Base-by-base conservation (phyloP, 177 flowering plant species). In the Vitis hybrid region DNA sequence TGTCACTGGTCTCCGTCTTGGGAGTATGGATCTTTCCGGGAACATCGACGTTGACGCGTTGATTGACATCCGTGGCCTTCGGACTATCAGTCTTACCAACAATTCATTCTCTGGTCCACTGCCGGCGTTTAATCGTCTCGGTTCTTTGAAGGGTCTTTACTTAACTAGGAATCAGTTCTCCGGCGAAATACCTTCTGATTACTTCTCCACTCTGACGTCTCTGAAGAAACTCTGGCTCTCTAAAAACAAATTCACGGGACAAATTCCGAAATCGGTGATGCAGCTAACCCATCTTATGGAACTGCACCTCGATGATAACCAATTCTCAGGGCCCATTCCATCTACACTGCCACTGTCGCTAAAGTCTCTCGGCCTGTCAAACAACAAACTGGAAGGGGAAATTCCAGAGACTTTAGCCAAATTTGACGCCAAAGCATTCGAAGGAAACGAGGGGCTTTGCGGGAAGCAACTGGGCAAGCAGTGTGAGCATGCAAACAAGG, bases 321-420 rank as follows among this genome's bases (percentile, higher is more conserved):
- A 72, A 10, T 89, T 87, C 71, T 78, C 85, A 0, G 90, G 91
- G 3, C 16, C 53, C 1, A 78, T 88, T 64, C 90, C 90, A 0
- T 31, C 55, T 0, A n/a, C 81, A 3, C 66, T 60, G 10, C 67
- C 79, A 7, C 6, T 11, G 1, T 6, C 71, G 3, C 4, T 85
- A 1, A 66, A 31, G 0, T 67, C 70, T 1, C 22, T 86, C 1
- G 79, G 86, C 57, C 2, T 88, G 1, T 85, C 92, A 1, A 51
- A 66, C 51, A 89, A 89, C 73, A 57, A 75, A 3, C 70, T 87
- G 8, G 79, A 78, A 71, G 90, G 90, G 5, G 53, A 70, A 49
- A 81, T 85, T 65, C 90, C 89, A 0, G 66, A 11, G 15, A 51
- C 63, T 16, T 45, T 79, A 19, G 52, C 78, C 12, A 70, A 39